Base-by-base conservation (phyloP, 176 grass and related monocot genomes). In the Rhynchospora tenuis region DNA sequence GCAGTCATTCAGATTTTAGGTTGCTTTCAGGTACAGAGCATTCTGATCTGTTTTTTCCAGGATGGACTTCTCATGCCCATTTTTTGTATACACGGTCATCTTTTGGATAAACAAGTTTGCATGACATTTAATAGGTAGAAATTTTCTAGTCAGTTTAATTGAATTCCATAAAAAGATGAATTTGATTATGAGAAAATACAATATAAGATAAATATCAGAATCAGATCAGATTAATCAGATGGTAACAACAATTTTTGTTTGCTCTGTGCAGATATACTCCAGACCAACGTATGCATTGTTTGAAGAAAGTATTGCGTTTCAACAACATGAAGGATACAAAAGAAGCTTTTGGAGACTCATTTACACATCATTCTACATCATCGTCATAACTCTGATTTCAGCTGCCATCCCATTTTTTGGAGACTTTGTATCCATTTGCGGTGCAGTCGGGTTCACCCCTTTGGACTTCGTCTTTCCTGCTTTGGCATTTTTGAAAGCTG, bases 1-100 rank as follows among this genome's bases (percentile, higher is more conserved):
- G 94, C 94, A 20, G 91, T 94, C 9, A 71, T 94, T 85, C 92
- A 97, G 80, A 94, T 97, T 67, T 84, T 85, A 81, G 94, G 94
- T 59, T 97, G 91, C 88, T 94, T 89, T 72, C 94, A 97, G 94
- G 90, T 94, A 92, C 23, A 57, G 13, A 63, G 7, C 54, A 78
- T 29, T 38, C 58, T 61, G 16, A 17, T 86, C 38, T 51, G 19
- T 48, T 47, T n/a, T n/a, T n/a, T n/a, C n/a, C n/a, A n/a, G n/a
- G n/a, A n/a, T n/a, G n/a, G n/a, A n/a, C n/a, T n/a, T n/a, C n/a
- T n/a, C n/a, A n/a, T n/a, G n/a, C n/a, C n/a, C n/a, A n/a, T n/a
- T n/a, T n/a, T n/a, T n/a, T n/a, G 26, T 56, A 56, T 56, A 38
- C 5, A 38, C 5, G 33, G 54, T 16, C 15, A 56, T 17, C 5